Base-by-base conservation (phyloP, 2,329 filamentous ascomycete species). In the Xylariaceae sp. region DNA sequence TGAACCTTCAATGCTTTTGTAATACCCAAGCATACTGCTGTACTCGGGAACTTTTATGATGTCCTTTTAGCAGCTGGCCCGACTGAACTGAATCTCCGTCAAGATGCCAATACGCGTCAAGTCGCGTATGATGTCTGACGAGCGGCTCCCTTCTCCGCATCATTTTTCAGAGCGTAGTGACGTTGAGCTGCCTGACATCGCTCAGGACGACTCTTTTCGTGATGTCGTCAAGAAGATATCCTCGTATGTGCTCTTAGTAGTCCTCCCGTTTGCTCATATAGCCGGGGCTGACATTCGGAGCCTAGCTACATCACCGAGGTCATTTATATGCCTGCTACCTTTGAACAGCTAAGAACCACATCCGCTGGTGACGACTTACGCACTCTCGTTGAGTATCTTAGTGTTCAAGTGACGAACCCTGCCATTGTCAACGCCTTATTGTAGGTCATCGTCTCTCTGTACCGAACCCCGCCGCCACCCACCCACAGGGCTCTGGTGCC, bases 351-450 rank as follows among this genome's bases (percentile, higher is more conserved):
- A 7, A 80, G 88, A 44, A 88, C 86, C 5, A 88, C 85, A 1
- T 79, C 85, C 5, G 84, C 86, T 23, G 87, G 87, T 2, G 81
- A 78, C 60, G 84, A 77, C 64, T 78, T 84, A 67, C 83, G 78
- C 24, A 69, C 73, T 19, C 75, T 93, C 52, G 86, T 90, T 44
- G 81, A 85, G 36, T 84, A 91, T 69, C 78, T 93, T 26, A 81
- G 80, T 50, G 71, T 79, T 19, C 81, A 81, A 17, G 87, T 87
- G 66, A 85, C 84, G 55, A 89, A 92, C 69, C 86, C 84, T 4
- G 85, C 84, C 58, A 83, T 91, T 52, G 87, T 92, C 40, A 89
- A 88, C 67, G 88, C 89, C 46, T 76, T 93, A 28, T 76, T 93
- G 87, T 91, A 76, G 72, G 86, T 82, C 53, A 12, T 26, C 28